Evolutionary conservation across 257 asterid genomes (phyloP).

Genomic region (Ehretia macrophylla): DNA sequence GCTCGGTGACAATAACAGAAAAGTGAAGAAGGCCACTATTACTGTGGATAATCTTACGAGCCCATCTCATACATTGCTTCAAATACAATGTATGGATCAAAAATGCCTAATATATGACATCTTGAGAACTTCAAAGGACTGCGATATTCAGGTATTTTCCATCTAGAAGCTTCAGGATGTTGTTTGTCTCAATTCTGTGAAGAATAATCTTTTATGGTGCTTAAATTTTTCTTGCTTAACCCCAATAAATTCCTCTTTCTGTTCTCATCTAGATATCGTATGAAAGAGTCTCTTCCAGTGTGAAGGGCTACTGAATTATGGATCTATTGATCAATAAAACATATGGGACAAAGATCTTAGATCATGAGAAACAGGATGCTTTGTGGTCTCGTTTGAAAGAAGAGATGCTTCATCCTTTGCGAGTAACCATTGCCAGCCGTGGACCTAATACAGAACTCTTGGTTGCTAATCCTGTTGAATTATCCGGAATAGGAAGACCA

Average conservation of each 20-base stretch:
- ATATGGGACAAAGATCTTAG: constrained; percentile 42
- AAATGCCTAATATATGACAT: constrained; percentile 51
- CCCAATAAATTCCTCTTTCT: constrained; percentile 8
- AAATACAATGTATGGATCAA: constrained; percentile 47
- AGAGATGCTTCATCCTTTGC: constrained; percentile 50
- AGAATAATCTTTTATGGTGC: background rate
- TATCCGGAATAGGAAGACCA: constrained; percentile 50
- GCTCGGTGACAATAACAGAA: constrained; percentile 14
- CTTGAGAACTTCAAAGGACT: constrained; percentile 47
- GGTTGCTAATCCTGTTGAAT: constrained; percentile 56
- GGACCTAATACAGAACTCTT: constrained; percentile 54
- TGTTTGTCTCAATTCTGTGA: background rate
- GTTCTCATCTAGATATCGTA: constrained; percentile 31
- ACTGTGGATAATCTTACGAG: constrained; percentile 42
- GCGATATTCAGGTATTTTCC: constrained; percentile 36
- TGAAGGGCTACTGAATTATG: constrained; percentile 32
- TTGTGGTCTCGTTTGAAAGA: constrained; percentile 38
- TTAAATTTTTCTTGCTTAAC: background rate
- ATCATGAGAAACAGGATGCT: constrained; percentile 28
- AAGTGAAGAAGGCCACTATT: constrained; percentile 26
- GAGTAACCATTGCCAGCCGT: constrained; percentile 44
- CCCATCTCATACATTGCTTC: constrained; percentile 46
- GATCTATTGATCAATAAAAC: constrained; percentile 38
- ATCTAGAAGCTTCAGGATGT: too few species aligned
- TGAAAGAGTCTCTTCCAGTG: constrained; percentile 38